These are phyloP conservation scores for Ceratocystis eucalypticola DNA, from an alignment of 2,329 filamentous ascomycete genomes.

Conservation along the genomic window DNA sequence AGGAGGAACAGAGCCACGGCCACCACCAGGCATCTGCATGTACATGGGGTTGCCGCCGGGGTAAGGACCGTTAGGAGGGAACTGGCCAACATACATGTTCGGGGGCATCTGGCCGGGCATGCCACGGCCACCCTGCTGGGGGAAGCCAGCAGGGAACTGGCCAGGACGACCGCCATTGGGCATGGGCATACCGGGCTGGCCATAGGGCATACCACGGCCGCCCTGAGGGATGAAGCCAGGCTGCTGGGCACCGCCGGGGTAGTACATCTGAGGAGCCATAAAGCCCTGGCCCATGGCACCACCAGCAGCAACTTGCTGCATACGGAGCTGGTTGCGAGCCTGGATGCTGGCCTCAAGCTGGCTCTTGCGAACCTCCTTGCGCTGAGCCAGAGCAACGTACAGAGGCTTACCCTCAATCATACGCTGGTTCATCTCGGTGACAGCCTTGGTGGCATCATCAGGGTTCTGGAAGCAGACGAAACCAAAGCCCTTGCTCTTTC, in stretches of 20 bases:
- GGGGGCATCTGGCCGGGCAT: constrained; percentile 78
- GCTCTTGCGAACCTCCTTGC: constrained; percentile 98
- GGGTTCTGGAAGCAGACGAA: constrained; percentile 99
- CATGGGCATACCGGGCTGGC: constrained; percentile 51
- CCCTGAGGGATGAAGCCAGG: constrained; percentile 53
- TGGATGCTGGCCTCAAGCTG: constrained; percentile 99
- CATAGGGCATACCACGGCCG: constrained; percentile 53
- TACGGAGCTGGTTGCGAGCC: constrained; percentile 93
- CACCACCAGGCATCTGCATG: constrained; percentile 60
- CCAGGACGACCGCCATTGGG: constrained; percentile 71
- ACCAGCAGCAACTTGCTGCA: constrained; percentile 90
- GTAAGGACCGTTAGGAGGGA: constrained; percentile 62
- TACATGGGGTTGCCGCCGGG: constrained; percentile 67
- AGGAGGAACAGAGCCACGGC: constrained; percentile 49
- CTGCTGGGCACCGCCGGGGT: constrained; percentile 60
- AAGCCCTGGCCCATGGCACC: constrained; percentile 77
- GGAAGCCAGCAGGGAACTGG: constrained; percentile 71
- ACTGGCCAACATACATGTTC: constrained; percentile 71
- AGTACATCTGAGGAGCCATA: constrained; percentile 89
- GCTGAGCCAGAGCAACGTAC: constrained; percentile 94
- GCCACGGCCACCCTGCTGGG: constrained; percentile 75
- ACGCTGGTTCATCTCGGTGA: constrained; percentile 99
- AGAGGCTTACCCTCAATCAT: constrained; percentile 96
- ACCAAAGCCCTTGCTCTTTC: constrained; percentile 99
- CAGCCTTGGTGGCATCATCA: constrained; percentile 96